Percentiles rank a stretch among this genome's conserved stretches.
phyloP scores from a whole-genome alignment of 306 rosid genomes.

The Betula pendula region DNA sequence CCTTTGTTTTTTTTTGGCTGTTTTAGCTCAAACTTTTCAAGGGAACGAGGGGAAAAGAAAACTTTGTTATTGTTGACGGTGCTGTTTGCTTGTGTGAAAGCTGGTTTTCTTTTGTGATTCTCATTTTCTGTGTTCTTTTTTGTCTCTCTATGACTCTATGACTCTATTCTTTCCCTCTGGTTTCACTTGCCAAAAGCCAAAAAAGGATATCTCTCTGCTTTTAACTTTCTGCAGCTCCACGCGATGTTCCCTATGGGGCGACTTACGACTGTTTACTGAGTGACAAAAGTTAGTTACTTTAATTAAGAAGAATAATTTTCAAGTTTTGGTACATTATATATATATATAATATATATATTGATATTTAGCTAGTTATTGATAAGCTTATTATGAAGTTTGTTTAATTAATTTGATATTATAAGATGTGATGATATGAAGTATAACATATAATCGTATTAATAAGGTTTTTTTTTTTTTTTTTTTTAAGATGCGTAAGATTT shows the following conservation, averaged over 20 bases:
- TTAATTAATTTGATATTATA: too few relatives aligned
- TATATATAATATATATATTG: too few relatives aligned
- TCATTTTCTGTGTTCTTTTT: slow-evolving; percentile 17
- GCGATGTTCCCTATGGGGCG: slow-evolving; percentile 8
- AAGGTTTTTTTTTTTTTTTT: too few relatives aligned
- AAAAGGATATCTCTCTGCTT: neutral
- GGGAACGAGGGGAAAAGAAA: neutral
- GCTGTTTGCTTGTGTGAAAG: slow-evolving; percentile 42
- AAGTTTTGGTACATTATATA: neutral
- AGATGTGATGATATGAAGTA: too few relatives aligned
- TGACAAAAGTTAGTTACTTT: neutral
- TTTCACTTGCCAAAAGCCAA: neutral
- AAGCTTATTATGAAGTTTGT: neutral
- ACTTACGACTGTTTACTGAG: neutral
- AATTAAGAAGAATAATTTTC: too few relatives aligned
- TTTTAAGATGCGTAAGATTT: too few relatives aligned
- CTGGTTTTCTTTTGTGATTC: slow-evolving; percentile 38
- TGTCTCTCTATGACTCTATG: slow-evolving; percentile 10
- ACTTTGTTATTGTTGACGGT: slow-evolving; percentile 24
- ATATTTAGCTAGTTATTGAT: too few relatives aligned
- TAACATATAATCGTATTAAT: too few relatives aligned
- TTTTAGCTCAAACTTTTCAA: slow-evolving; percentile 21
- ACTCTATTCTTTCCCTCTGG: neutral
- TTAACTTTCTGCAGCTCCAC: slow-evolving; percentile 24
- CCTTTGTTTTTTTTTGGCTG: slow-evolving; percentile 27